These are phyloP conservation scores for Botrytis galanthina DNA, from an alignment of 2,329 filamentous ascomycete species.

Conservation along the genomic window DNA sequence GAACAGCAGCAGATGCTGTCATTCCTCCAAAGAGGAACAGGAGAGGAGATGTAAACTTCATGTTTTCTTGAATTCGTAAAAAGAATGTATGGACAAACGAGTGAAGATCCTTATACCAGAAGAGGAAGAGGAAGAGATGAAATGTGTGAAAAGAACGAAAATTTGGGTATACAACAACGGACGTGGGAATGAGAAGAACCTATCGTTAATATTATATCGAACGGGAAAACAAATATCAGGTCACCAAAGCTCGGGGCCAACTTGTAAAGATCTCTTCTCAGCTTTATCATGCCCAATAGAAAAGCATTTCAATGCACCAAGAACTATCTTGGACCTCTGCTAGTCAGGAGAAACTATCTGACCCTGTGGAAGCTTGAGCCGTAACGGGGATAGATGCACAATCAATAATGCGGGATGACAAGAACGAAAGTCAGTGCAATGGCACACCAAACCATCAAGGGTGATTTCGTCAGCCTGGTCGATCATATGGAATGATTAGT, in stretches of 20 bases:
- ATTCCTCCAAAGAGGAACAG: conserved; percentile 5
- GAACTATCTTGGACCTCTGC: neutral
- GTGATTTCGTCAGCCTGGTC: neutral
- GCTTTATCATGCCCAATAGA: neutral
- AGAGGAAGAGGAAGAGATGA: neutral
- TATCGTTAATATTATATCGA: conserved; percentile 9
- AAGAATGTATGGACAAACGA: neutral
- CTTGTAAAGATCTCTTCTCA: neutral
- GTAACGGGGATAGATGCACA: conserved; percentile 3
- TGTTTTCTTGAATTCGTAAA: neutral
- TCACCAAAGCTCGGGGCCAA: neutral
- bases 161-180: neutral
- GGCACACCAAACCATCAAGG: neutral
- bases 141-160: neutral
- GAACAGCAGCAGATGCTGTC: conserved; percentile 10
- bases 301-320: neutral
- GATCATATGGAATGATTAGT: neutral
- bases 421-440: neutral
- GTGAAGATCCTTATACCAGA: neutral
- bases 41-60: conserved; percentile 16
- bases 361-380: neutral
- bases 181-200: neutral
- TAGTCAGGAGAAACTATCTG: neutral
- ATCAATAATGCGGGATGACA: neutral
- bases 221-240: neutral